Base-by-base conservation (phyloP, 2,329 filamentous ascomycete species). In the Colletotrichum sansevieriae region DNA sequence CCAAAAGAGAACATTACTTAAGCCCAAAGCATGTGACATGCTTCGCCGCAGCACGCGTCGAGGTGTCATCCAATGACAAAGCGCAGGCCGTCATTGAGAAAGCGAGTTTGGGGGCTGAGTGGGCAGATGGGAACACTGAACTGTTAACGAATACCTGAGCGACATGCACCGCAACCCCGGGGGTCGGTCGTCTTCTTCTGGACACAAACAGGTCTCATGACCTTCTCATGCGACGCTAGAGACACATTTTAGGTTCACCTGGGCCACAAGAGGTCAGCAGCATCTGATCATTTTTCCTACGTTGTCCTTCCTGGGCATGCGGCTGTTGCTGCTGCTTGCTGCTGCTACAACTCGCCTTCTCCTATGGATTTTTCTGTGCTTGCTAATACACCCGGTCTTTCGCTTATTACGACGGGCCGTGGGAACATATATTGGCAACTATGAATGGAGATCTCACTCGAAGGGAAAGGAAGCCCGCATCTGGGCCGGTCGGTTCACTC, bases 161-260 rank as follows among this genome's bases (percentile, higher is more conserved):
- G 37, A 55, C 54, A 52, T 69, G 57, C 46, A 61, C 47, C 51
- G 60, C 59, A 56, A 58, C 61, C 41, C 68, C 62, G 60, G 65
- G 64, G 60, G 65, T 68, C 57, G 52, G 51, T 60, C 52, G 63
- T 65, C 60, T 56, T 65, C 62, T 68, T 70, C 64, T 71, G 65
- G 69, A 66, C 70, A 68, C 71, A 70, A 64, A 62, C 60, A 66
- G 71, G 70, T 72, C 71, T 66, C 71, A 72, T 72, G 71, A 72
- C 71, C 71, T 58, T 22, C 37, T 51, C 51, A 70, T 70, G 65
- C 66, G 43, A 70, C 71, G 71, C 71, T 72, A 72, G 57, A 44
- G 63, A 58, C 59, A 44, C 66, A 65, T 70, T 70, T 71, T 70
- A 70, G 60, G 65, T 63, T 66, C 71, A 72, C 70, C 63, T 72